A percentile compares a stretch with the other conserved stretches of the same genome.
Evolutionary conservation across 768 basidiomycete species (phyloP).

Genomic region (Candolleomyces efflorescens): DNA sequence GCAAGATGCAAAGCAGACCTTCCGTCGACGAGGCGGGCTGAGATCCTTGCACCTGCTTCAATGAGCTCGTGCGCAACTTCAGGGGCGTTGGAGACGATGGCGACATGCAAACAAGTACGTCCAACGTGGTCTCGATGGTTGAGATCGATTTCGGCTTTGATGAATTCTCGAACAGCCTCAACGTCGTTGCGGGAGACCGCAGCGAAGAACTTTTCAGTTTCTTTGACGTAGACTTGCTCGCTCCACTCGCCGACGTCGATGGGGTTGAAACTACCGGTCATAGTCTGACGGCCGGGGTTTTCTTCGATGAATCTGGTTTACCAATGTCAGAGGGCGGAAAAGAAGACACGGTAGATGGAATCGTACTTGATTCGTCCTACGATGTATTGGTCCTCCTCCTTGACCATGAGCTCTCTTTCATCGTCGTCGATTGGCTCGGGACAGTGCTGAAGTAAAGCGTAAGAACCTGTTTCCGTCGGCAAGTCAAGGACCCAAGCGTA

Average conservation of each 20-base stretch:
- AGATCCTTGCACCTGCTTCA: constrained; percentile 53
- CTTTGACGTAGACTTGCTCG: constrained; percentile 55
- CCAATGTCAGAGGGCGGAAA: background rate
- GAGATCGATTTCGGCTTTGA: constrained; percentile 38
- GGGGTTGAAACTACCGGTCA: constrained; percentile 62
- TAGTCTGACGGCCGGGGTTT: constrained; percentile 56
- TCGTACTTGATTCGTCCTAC: constrained; percentile 48
- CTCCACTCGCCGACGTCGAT: constrained; percentile 67
- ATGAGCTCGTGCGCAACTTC: constrained; percentile 50
- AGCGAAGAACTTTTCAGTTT: constrained; percentile 49
- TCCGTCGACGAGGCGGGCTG: constrained; percentile 53
- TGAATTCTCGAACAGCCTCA: constrained; percentile 31
- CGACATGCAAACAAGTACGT: constrained; percentile 55
- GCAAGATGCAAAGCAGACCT: constrained; percentile 53
- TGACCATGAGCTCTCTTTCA: constrained; percentile 45
- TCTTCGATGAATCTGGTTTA: constrained; percentile 49
- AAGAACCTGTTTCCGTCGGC: too few relatives aligned
- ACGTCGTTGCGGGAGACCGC: constrained; percentile 49
- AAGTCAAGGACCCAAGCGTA: constrained; percentile 12
- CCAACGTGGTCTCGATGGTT: constrained; percentile 60
- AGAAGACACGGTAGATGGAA: constrained; percentile 7
- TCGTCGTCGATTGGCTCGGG: constrained; percentile 53
- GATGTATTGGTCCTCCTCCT: constrained; percentile 51
- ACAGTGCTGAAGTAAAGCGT: constrained; percentile 22
- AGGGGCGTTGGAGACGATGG: constrained; percentile 40